A percentile compares a stretch with the other conserved stretches of the same genome.
phyloP scores from a whole-genome alignment of 305 asterid genomes.

The Fraxinus greggii region DNA sequence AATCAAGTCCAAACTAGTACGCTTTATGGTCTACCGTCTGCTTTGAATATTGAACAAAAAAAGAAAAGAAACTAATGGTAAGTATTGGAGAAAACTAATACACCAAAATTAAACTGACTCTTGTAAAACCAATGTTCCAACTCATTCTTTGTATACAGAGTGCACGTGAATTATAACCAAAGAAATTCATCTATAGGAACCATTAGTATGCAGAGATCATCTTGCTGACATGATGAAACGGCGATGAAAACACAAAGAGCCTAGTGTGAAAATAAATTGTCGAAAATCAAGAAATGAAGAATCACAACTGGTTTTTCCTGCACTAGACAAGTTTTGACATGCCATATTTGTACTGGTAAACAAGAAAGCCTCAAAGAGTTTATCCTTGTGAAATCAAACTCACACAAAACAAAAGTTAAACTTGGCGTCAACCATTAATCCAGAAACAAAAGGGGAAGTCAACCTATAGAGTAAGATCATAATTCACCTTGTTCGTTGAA shows the following conservation, averaged over 20 bases:
- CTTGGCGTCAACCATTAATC: neutral
- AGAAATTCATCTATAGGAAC: neutral
- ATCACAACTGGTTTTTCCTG: neutral
- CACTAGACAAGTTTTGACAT: neutral
- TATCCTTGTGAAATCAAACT: neutral
- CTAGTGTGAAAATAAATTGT: neutral
- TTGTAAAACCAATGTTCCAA: neutral
- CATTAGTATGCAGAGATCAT: neutral
- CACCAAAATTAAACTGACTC: neutral
- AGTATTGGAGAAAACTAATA: neutral
- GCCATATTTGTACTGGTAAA: neutral
- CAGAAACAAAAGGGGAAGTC: constrained; percentile 7
- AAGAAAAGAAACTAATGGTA: neutral
- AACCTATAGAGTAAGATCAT: neutral
- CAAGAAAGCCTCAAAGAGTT: neutral
- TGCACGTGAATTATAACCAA: neutral
- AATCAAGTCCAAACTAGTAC: constrained; percentile 1
- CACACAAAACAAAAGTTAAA: constrained; percentile 11
- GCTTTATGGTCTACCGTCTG: constrained; percentile 10
- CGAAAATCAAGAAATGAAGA: neutral
- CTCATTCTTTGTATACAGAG: neutral
- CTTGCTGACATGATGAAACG: neutral
- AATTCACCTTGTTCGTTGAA: constrained; percentile 66
- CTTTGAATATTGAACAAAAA: constrained; percentile 9
- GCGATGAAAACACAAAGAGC: neutral